Base-by-base conservation (phyloP, 2,329 filamentous ascomycete genomes). In the Exophiala oligosperma region DNA sequence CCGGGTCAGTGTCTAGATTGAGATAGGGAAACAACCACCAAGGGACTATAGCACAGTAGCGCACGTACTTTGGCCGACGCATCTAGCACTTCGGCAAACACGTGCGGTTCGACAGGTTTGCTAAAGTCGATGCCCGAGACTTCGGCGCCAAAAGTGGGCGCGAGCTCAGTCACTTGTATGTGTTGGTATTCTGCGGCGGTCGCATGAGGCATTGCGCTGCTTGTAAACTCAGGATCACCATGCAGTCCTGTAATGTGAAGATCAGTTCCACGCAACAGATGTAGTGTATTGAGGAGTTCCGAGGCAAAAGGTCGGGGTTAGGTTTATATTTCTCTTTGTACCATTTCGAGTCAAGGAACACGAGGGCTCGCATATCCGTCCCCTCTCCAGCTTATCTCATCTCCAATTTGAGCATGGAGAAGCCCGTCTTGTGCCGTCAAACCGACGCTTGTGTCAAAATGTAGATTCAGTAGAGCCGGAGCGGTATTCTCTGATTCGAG, bases 121-220 rank as follows among this genome's bases (percentile, higher is more conserved):
- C 68, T 67, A 58, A 76, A 74, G 53, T 76, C 69, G 1, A 75
- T 67, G 5, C 73, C 72, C 24, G 65, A 58, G 38, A 77, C 65
- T 54, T 76, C 73, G 7, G 73, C 73, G 3, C 65, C 73, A 40
- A 55, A 28, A 29, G 47, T 49, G 32, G 46, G 29, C 32, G 24
- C 38, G 6, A 49, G 24, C 47, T 50, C 26, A 28, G 38, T 56
- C 47, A 56, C 40, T 28, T 56, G 47, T 26, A 56, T 56, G 17
- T 55, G 46, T 37, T 55, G 44, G 24, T 23, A 55, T 28, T 26
- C 52, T 12, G 52, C 35, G n/a, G 38, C 52, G 8, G 52, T 55
- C 32, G 52, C 52, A 24, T 55, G 52, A 24, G 52, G 52, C 52
- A 55, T 55, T 28, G 23, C 38, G 35, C 32, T 35, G 32, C 26